Conservation (phyloP, 805 yeast species). For the Candida quercuum region DNA sequence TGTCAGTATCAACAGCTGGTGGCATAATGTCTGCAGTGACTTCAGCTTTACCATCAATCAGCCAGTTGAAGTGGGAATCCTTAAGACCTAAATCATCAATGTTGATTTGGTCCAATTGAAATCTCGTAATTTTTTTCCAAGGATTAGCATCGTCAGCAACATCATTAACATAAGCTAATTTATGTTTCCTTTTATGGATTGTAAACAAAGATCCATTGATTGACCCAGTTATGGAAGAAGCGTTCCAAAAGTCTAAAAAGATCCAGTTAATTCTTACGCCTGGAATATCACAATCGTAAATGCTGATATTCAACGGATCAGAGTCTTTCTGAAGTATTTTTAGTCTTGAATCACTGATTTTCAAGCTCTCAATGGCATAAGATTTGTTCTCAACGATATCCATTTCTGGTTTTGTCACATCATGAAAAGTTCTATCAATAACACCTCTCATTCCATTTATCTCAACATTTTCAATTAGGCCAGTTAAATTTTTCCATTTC, state of each 20-base stretch:
- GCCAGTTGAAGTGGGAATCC: conserved; percentile 53
- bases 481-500: conserved; percentile 85
- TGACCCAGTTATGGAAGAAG: conserved; percentile 67
- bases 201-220: conserved; percentile 72
- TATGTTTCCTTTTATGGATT: conserved; percentile 66
- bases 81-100: conserved; percentile 31
- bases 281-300: conserved; percentile 64
- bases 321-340: conserved; percentile 25
- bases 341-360: conserved; percentile 47
- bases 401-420: conserved; percentile 18
- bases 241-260: conserved; percentile 62
- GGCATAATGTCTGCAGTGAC: conserved; percentile 67
- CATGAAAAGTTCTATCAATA: conserved; percentile 50
- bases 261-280: conserved; percentile 53
- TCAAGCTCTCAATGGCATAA: conserved; percentile 36
- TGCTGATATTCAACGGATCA: conserved; percentile 35
- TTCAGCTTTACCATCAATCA: conserved; percentile 65
- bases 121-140: conserved; percentile 46
- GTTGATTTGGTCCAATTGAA: conserved; percentile 35
- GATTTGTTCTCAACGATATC: conserved; percentile 29
- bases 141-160: conserved; percentile 32
- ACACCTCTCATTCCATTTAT: conserved; percentile 82
- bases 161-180: conserved; percentile 39
- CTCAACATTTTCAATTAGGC: conserved; percentile 74
- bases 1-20: conserved; percentile 42